Evolutionary conservation across 2,329 filamentous ascomycete species (phyloP), one percentile per base, ranked within the genome.

Genomic region (Myriosclerotinia curreyana): DNA sequence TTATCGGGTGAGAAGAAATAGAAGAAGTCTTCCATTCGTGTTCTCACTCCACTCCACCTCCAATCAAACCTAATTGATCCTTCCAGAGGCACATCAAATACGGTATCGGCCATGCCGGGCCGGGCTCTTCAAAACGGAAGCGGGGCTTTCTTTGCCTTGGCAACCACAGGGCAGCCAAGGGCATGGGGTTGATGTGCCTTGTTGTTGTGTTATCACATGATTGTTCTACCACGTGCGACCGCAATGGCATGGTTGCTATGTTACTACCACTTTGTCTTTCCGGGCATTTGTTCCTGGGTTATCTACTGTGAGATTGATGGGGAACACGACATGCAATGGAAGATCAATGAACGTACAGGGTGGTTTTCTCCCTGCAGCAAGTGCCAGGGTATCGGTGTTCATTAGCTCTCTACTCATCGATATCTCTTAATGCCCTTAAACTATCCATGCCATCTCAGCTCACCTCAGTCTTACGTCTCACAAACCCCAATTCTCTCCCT

Each of bases 181-280:
- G 28, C 28, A 31, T 31, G 28, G 28, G 5, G 53, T 5, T 12
- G 12, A 42, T 42, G 53, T 42, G 22, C 53, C n/a, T n/a, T 28
- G 42, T 44, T 44, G 25, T n/a, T 56, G 40, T 34, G 38, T n/a
- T 14, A 22, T 56, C 54, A 58, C 54, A 58, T 58, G 54, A 58
- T 34, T 34, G 54, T 9, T 58, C 8, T 48, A 36, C 55, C 55
- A 58, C 55, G 55, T 58, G 42, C 55, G n/a, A 48, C 28, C 22
- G 40, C 54, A 58, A 36, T 36, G 40, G n/a, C 12, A 58, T 58
- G 54, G 40, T 46, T 58, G 54, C 40, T 34, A 46, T 58, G 54
- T 58, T 46, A 46, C 40, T 22, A 34, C 40, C 28, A 34, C 20
- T 46, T 36, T 58, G 55, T 58, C 22, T 58, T 48, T 36, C 31